These are phyloP conservation scores for Periconia digitata DNA, from an alignment of 2,329 filamentous ascomycete genomes.

Conservation along the genomic window DNA sequence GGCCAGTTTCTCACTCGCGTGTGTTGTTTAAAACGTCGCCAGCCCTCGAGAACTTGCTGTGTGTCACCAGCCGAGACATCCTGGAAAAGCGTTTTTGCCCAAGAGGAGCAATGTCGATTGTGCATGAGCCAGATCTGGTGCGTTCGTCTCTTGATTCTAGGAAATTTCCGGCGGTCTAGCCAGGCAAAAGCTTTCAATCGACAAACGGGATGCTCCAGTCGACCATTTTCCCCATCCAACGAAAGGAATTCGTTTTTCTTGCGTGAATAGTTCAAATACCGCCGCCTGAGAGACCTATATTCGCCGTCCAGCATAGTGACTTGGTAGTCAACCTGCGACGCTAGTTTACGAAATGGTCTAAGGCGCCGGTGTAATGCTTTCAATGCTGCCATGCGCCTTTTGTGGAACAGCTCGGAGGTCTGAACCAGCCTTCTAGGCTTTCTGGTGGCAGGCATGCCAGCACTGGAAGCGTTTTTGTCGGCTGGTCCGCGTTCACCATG, in stretches of 20 bases:
- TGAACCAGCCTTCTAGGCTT: no score
- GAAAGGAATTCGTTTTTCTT: background rate
- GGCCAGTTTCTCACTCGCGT: conserved; percentile 18
- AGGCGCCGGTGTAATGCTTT: background rate
- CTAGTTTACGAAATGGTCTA: background rate
- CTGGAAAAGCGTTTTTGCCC: conserved; percentile 16
- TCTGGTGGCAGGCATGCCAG: no score
- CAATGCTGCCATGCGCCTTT: background rate
- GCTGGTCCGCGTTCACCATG: conserved; percentile 1
- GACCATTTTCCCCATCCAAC: conserved; percentile 10
- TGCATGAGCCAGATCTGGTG: conserved; percentile 23
- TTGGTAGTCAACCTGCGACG: no score
- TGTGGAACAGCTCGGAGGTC: background rate
- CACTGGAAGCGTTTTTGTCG: background rate
- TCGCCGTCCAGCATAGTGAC: no score
- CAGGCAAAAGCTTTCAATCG: conserved; percentile 24
- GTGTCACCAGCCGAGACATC: conserved; percentile 1
- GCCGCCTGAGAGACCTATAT: conserved; percentile 32
- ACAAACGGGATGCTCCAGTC: background rate
- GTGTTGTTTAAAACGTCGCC: conserved; percentile 19
- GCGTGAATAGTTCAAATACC: conserved; percentile 20
- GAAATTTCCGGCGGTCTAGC: conserved; percentile 24
- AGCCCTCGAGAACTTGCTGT: conserved; percentile 18
- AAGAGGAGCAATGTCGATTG: conserved; percentile 15
- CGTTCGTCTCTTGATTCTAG: conserved; percentile 16